Conservation (phyloP, 306 rosid species). For the Pueraria montana region DNA sequence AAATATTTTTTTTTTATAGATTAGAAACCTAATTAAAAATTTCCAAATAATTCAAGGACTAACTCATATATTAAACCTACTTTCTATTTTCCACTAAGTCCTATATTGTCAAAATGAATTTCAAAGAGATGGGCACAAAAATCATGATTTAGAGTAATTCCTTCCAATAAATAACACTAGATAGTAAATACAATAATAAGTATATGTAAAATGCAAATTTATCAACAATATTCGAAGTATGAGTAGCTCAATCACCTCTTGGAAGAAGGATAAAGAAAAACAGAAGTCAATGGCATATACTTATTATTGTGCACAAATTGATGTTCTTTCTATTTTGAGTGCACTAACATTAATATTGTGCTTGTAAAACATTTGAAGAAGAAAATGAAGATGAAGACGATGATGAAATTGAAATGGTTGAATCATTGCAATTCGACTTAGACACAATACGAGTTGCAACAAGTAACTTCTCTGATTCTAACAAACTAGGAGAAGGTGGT, state of each 20-base stretch:
- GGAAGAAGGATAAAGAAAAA: no score
- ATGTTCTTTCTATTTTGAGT: not conserved
- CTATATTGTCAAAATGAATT: not conserved
- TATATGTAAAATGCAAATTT: no score
- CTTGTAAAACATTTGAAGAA: not conserved
- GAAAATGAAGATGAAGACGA: not conserved
- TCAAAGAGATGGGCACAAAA: not conserved
- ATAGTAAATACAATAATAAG: no score
- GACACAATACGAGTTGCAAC: not conserved
- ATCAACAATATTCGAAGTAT: no score
- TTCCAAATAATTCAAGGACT: no score
- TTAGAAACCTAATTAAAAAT: no score
- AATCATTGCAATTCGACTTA: not conserved
- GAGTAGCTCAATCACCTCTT: no score
- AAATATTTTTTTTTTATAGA: no score
- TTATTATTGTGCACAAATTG: no score
- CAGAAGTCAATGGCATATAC: not conserved
- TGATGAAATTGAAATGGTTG: not conserved
- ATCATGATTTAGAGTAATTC: no score
- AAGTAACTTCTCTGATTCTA: not conserved
- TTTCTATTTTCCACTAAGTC: not conserved
- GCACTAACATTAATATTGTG: not conserved
- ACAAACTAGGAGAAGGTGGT: not conserved
- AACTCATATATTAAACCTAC: no score
- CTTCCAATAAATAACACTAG: no score